Evolutionary conservation across 2,329 filamentous ascomycete genomes (phyloP), one percentile per base, ranked within the genome.

Genomic region (Dryadomyces sulphureus): DNA sequence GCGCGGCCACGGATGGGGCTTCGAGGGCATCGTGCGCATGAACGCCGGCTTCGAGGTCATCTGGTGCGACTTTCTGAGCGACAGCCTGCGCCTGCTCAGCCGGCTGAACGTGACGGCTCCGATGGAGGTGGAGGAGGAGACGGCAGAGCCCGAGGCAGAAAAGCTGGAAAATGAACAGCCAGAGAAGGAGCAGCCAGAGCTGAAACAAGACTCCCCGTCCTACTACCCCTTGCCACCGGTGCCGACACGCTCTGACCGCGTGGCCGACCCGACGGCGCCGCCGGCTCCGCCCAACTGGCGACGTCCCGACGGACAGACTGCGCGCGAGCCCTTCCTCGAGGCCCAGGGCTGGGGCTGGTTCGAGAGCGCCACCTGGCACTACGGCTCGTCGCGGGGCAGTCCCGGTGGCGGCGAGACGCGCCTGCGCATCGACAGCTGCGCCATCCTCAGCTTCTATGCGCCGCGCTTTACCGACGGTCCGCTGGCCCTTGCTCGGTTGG

Each of bases 11-110:
- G 67, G 65, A 5, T 71, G 66, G 68, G 68, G 67, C 34, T 64
- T 67, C 27, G 69, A 74, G 52, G 69, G 66, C 2, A 57, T 71
- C 32, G 63, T 72, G 38, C 60, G 68, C 47, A 72, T 72, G 68
- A 70, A 72, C 52, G 65, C 68, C 12, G 68, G 66, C 4, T 72
- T 72, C 48, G 68, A 72, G 56, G 56, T 70, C 53, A 69, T 71
- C n/a, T 70, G 68, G 68, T 72, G 69, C 51, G 61, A 71, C 48
- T 72, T 72, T 45, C 55, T 59, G 21, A 66, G 65, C 46, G 62
- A 62, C 9, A 67, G 62, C 17, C 51, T 70, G 45, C 56, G 62
- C 44, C 50, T 72, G 41, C 55, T 70, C 20, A 65, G 60, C 38
- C 62, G 64, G 47, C 49, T 69, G 16, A 70, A 72, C 50, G 62